These are phyloP conservation scores for Xanthoconium purpureum DNA, from an alignment of 768 basidiomycete species.

Conservation along the genomic window DNA sequence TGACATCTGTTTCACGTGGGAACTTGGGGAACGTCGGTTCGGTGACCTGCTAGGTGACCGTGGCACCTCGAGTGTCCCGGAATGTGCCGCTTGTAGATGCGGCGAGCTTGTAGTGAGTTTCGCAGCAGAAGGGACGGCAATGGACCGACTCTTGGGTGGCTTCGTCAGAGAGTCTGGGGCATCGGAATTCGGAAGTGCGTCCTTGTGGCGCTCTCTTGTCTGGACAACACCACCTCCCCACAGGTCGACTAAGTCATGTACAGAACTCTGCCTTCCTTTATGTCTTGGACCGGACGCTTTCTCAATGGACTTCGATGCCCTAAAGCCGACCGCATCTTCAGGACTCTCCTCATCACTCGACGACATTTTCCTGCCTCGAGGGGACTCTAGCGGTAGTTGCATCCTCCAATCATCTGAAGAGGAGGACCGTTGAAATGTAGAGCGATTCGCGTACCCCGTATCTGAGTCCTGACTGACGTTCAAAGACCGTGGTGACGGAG, in stretches of 20 bases:
- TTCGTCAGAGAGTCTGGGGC: slow-evolving; percentile 13
- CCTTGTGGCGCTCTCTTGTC: slow-evolving; percentile 43
- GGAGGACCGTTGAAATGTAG: slow-evolving; percentile 22
- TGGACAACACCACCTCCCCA: slow-evolving; percentile 58
- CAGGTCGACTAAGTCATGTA: slow-evolving; percentile 78
- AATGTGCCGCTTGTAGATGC: slow-evolving; percentile 18
- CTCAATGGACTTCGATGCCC: slow-evolving; percentile 19
- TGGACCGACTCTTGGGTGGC: slow-evolving; percentile 20
- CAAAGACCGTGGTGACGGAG: slow-evolving; percentile 3
- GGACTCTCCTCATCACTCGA: slow-evolving; percentile 60
- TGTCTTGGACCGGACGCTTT: slow-evolving; percentile 30
- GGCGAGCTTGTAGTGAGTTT: slow-evolving; percentile 25
- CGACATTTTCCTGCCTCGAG: slow-evolving; percentile 34
- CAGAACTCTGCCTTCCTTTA: slow-evolving; percentile 69
- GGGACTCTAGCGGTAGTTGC: slow-evolving; percentile 29
- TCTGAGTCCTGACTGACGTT: slow-evolving; percentile 10
- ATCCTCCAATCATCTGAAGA: slow-evolving; percentile 49
- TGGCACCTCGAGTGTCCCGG: slow-evolving; percentile 14
- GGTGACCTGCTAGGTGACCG: slow-evolving; percentile 32
- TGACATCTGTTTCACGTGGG: slow-evolving; percentile 33
- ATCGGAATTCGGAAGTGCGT: slow-evolving; percentile 17
- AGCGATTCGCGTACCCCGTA: slow-evolving; percentile 6
- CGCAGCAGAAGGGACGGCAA: slow-evolving; percentile 14
- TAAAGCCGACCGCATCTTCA: slow-evolving; percentile 41
- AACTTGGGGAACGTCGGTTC: slow-evolving; percentile 24